Conservation (phyloP, 805 yeast species). For the Candida patagonica region DNA sequence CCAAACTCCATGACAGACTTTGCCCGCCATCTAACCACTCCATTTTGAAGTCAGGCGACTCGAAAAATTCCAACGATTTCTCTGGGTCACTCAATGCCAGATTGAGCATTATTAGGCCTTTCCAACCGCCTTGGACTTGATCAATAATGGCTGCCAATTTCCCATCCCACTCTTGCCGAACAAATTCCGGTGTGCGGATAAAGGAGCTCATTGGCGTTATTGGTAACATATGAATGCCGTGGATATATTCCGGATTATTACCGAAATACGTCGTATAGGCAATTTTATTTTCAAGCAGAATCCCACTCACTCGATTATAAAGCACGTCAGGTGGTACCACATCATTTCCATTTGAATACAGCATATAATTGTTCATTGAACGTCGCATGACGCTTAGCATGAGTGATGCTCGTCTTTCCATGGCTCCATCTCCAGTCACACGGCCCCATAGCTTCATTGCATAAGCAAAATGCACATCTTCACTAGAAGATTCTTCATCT, state of each 20-base stretch:
- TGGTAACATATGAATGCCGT: constrained; percentile 76
- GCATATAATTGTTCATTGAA: constrained; percentile 48
- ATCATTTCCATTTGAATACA: constrained; percentile 39
- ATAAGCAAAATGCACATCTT: constrained; percentile 61
- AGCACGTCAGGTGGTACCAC: constrained; percentile 44
- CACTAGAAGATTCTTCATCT: constrained; percentile 63
- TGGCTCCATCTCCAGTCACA: constrained; percentile 41
- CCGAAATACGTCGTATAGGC: constrained; percentile 72
- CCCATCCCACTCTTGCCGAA: constrained; percentile 49
- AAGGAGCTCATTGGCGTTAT: constrained; percentile 52
- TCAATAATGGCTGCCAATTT: constrained; percentile 35
- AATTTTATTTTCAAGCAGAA: constrained; percentile 60
- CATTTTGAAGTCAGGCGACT: constrained; percentile 39
- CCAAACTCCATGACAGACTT: constrained; percentile 73
- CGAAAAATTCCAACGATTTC: constrained; percentile 50
- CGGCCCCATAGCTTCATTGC: constrained; percentile 64
- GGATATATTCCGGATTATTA: constrained; percentile 48
- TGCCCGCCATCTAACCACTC: constrained; percentile 66
- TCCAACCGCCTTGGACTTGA: constrained; percentile 50
- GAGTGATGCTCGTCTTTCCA: constrained; percentile 48
- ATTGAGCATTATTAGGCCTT: constrained; percentile 58
- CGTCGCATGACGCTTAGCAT: constrained; percentile 48
- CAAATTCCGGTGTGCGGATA: constrained; percentile 44
- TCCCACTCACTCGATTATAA: constrained; percentile 58
- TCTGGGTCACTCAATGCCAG: constrained; percentile 61